Evolutionary conservation across 2,329 filamentous ascomycete species (phyloP).

Genomic region (Chaetomiaceae sp.): DNA sequence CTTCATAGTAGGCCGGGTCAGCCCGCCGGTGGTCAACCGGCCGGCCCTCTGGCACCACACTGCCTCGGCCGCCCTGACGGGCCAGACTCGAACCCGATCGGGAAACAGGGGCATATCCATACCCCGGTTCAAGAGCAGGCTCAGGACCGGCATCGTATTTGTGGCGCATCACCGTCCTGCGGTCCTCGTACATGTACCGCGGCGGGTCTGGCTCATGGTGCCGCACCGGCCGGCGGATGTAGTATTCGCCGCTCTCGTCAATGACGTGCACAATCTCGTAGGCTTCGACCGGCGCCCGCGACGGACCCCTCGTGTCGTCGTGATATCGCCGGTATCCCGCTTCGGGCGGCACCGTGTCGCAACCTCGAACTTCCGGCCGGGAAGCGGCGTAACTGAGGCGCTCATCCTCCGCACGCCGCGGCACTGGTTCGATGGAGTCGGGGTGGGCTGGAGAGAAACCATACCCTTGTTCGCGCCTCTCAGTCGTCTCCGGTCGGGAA

Average conservation of each 20-base stretch:
- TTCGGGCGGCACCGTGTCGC: neutral
- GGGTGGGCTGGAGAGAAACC: constrained; percentile 1
- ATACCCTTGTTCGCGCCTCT: neutral
- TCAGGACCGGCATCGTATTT: constrained; percentile 15
- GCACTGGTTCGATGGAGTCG: constrained; percentile 2
- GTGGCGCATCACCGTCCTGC: neutral
- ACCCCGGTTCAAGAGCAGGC: constrained; percentile 7
- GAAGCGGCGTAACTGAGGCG: constrained; percentile 30
- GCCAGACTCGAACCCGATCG: constrained; percentile 4
- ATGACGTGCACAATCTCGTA: constrained; percentile 45
- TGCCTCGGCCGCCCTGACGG: neutral
- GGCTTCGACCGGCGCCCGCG: constrained; percentile 28
- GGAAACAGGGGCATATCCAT: constrained; percentile 6
- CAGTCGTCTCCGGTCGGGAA: constrained; percentile 24
- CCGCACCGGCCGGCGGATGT: constrained; percentile 38
- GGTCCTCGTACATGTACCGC: constrained; percentile 20
- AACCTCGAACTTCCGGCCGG: constrained; percentile 10
- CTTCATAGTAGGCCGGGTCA: constrained; percentile 22
- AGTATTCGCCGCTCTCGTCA: constrained; percentile 43
- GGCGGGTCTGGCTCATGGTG: constrained; percentile 17
- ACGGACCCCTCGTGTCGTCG: constrained; percentile 28
- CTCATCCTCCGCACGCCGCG: constrained; percentile 22
- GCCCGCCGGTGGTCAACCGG: constrained; percentile 4
- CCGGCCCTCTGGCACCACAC: constrained; percentile 3
- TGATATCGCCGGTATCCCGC: constrained; percentile 35